Evolutionary conservation across 495 filamentous ascomycete species (phyloP), one percentile per base, ranked within the genome.

Genomic region (Evansstolkia leycettana): DNA sequence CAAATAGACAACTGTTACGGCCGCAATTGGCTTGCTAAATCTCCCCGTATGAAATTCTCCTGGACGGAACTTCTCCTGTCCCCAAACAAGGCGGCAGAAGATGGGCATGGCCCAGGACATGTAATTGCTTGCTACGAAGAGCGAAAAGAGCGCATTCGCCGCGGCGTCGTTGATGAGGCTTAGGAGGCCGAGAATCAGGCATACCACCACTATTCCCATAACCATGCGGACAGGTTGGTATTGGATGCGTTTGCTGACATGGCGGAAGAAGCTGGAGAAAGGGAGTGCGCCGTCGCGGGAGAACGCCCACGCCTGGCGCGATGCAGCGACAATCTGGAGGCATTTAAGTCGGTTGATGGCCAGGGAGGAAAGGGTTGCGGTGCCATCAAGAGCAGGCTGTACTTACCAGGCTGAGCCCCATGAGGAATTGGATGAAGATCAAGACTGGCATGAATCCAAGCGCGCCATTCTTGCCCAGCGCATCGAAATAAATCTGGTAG

Each of bases 71-170:
- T 70, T 72, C 0, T 62, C 48, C 36, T 70, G 47, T 5, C 76
- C 77, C 76, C 76, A 82, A 8, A 78, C 48, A 0, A 81, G 54
- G 7, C 78, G 71, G 31, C 65, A 65, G 28, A 79, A 55, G 38
- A 82, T 80, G 1, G 78, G 77, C 1, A 59, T 65, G n/a, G 67
- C 55, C 74, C 74, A 82, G 2, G 76, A 71, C 5, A 80, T 50
- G 35, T 78, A 69, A 41, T 78, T 76, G 2, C 65, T 73, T 1
- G 75, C 73, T 5, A 78, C 71, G 2, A 68, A 68, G 7, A 80
- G 67, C 2, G 70, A 75, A 56, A 80, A 80, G 4, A 80, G 58
- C 0, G 76, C 76, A 26, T 61, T 63, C 0, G 74, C 64, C 4
- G 76, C 73, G 1, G 74, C 74, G 5, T 60, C 55, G 19, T 70